A percentile compares a stretch with the other conserved stretches of the same genome.
These are phyloP conservation scores for Yarrowia deformans DNA, from an alignment of 805 yeast species.

Conservation along the genomic window DNA sequence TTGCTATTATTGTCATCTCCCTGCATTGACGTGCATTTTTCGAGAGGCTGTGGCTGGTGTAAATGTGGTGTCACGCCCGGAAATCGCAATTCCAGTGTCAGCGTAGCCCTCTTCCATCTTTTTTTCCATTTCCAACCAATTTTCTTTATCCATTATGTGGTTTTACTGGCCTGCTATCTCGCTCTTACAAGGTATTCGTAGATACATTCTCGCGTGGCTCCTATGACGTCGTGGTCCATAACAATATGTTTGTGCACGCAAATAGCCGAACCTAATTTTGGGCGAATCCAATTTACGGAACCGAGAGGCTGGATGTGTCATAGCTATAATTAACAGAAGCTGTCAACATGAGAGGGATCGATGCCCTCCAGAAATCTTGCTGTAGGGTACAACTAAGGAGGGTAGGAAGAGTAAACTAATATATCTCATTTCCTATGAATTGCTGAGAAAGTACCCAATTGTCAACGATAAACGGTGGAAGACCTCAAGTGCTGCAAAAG, in stretches of 20 bases:
- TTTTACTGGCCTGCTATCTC: not conserved
- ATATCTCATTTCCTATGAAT: too few species aligned
- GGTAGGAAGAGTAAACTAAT: too few species aligned
- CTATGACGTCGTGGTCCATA: slow-evolving; percentile 26
- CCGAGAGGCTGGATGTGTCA: not conserved
- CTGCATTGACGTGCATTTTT: slow-evolving; percentile 34
- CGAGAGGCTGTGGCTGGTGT: slow-evolving; percentile 22
- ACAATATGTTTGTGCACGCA: slow-evolving; percentile 26
- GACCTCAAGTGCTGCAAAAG: not conserved
- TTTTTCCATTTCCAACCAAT: not conserved
- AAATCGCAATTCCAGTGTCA: not conserved
- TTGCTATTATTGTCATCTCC: slow-evolving; percentile 38
- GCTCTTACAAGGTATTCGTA: not conserved
- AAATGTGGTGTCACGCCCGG: not conserved
- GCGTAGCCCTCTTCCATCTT: not conserved
- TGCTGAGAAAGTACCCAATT: too few species aligned
- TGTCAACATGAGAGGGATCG: too few species aligned
- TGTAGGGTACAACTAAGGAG: too few species aligned
- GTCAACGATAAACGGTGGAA: too few species aligned
- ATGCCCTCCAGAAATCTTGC: too few species aligned
- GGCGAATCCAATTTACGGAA: not conserved
- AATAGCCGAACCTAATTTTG: not conserved
- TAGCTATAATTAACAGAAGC: too few species aligned
- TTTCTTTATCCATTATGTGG: not conserved
- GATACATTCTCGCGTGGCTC: slow-evolving; percentile 26